These are phyloP conservation scores for Pseudopithomyces chartarum DNA, from an alignment of 2,329 filamentous ascomycete genomes.

Conservation along the genomic window DNA sequence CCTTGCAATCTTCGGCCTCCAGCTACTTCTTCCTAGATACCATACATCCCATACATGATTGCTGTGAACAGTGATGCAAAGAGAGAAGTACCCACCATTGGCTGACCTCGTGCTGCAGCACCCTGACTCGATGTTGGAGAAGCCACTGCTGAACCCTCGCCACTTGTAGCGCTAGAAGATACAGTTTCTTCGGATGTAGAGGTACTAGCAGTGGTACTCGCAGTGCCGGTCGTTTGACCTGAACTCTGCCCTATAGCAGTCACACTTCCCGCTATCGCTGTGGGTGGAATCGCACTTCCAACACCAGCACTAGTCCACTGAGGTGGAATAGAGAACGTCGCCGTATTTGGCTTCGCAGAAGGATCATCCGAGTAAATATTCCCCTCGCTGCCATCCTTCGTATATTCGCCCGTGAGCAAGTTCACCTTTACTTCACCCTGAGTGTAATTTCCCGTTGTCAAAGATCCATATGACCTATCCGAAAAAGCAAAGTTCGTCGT, in stretches of 20 bases:
- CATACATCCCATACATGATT: conserved; percentile 30
- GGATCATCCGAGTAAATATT: conserved; percentile 52
- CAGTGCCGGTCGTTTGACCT: conserved; percentile 4
- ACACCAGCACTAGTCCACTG: conserved; percentile 54
- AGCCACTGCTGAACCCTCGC: conserved; percentile 7
- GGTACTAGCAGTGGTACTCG: background rate
- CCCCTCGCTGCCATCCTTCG: conserved; percentile 45
- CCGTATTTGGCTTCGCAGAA: conserved; percentile 50
- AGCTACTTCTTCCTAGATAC: conserved; percentile 4
- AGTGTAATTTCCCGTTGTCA: conserved; percentile 52
- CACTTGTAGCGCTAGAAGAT: background rate
- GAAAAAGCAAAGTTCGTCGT: conserved; percentile 57
- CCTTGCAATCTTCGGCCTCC: background rate
- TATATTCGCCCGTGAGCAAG: conserved; percentile 52
- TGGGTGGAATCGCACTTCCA: conserved; percentile 53
- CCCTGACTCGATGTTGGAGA: conserved; percentile 23
- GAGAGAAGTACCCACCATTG: conserved; percentile 24
- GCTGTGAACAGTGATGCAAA: conserved; percentile 32
- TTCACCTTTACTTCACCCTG: conserved; percentile 48
- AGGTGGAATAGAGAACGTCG: conserved; percentile 50
- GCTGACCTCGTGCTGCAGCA: conserved; percentile 22
- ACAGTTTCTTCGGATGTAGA: background rate
- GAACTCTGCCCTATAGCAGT: conserved; percentile 18
- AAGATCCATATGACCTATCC: conserved; percentile 53
- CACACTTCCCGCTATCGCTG: conserved; percentile 48